These are phyloP conservation scores for Sporothrix phasma DNA, from an alignment of 2,329 filamentous ascomycete genomes.

Conservation along the genomic window DNA sequence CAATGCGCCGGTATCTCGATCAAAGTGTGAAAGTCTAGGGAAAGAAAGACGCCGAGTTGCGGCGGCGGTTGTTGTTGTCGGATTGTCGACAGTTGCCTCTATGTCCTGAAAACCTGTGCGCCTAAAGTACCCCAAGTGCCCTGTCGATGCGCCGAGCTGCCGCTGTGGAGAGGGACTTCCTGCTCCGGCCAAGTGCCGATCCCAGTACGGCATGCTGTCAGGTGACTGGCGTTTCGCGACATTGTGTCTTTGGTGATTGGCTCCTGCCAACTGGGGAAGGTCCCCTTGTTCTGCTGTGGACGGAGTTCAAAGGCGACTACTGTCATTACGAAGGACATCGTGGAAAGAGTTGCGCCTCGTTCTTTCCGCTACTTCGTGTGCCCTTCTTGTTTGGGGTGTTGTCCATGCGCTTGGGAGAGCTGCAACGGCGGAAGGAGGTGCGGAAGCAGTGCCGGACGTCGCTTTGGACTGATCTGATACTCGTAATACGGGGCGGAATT, in stretches of 20 bases:
- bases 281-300: neutral
- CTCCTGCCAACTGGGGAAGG: neutral
- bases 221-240: slow-evolving; percentile 7
- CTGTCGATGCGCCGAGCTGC: neutral
- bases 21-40: neutral
- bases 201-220: slow-evolving; percentile 4
- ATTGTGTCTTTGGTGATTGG: slow-evolving; percentile 9
- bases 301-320: neutral
- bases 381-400: neutral
- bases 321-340: neutral
- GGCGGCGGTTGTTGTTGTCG: no score
- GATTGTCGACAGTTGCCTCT: no score
- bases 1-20: no score
- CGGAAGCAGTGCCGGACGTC: slow-evolving; percentile 5
- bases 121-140: no score
- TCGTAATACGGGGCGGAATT: slow-evolving; percentile 1
- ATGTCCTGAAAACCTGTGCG: no score
- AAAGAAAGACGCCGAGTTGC: no score
- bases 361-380: neutral
- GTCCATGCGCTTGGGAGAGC: neutral
- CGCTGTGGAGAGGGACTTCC: slow-evolving; percentile 2
- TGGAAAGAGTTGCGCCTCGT: neutral
- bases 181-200: slow-evolving; percentile 9
- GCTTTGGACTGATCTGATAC: neutral
- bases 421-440: slow-evolving; percentile 10